Base-by-base conservation (phyloP, 2,329 filamentous ascomycete species). In the Pseudopyricularia javanii region DNA sequence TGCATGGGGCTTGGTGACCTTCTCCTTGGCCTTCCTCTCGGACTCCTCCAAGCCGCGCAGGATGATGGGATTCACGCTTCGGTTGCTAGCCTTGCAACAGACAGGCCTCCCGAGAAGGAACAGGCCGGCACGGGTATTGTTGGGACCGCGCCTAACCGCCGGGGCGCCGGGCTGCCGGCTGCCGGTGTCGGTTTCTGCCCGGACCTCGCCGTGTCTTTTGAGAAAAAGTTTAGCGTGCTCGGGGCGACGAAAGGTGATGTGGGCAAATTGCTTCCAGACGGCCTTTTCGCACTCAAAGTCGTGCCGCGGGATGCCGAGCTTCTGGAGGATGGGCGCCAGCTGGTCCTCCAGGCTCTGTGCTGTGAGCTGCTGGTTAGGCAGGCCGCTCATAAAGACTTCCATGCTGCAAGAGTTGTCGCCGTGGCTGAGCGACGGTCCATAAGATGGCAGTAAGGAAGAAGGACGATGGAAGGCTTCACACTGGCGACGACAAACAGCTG, bases 261-360 rank as follows among this genome's bases (percentile, higher is more conserved):
- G 68, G 3, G 66, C 75, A 17, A 62, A 59, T 0, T 37, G 45
- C 20, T 62, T 70, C 3, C 60, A 59, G 2, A 59, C 61, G 0
- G 64, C 60, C 54, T 77, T 78, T 1, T 73, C 63, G 56, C 70
- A 75, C 0, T 52, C 52, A 64, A 70, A 80, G 7, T 71, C 64
- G 1, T 52, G 35, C 4, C 53, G 50, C 1, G 55, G 28, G 49
- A 79, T 74, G 1, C 57, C 54, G 2, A 80, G 63, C 0, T 49
- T 56, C 0, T 62, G 59, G 61, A 79, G 68, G 28, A 68, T 61
- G 0, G 70, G 68, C 15, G 58, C 51, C 1, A 80, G 64, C 50
- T 72, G 69, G 0, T 52, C 58, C 11, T 58, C 60, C 9, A 80
- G 60, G 7, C 57, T 58, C 0, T 67, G 58, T 2, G 72, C 65